Conservation (phyloP, 1,284 basidiomycete species). For the Malassezia brasiliensis region DNA sequence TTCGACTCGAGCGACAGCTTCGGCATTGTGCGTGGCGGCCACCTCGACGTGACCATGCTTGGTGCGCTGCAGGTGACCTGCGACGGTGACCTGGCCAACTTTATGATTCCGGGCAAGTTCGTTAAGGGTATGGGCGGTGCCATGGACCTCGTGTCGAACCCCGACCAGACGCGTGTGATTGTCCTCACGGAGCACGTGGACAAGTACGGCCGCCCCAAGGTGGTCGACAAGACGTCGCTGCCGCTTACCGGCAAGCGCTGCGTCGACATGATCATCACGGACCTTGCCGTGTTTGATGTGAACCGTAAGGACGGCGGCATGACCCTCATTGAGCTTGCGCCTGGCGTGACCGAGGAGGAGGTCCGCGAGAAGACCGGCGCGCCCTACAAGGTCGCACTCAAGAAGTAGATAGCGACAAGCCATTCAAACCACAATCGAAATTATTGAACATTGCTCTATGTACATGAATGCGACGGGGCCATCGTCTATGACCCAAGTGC, state of each 20-base stretch:
- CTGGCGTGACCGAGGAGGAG: slow-evolving; percentile 73
- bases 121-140: slow-evolving; percentile 73
- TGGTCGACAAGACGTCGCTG: slow-evolving; percentile 68
- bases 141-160: slow-evolving; percentile 60
- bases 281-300: slow-evolving; percentile 75
- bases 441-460: background rate
- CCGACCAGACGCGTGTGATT: slow-evolving; percentile 52
- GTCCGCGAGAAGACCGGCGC: slow-evolving; percentile 74
- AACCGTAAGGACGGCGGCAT: slow-evolving; percentile 64
- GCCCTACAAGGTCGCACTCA: slow-evolving; percentile 57
- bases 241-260: slow-evolving; percentile 77
- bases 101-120: slow-evolving; percentile 90
- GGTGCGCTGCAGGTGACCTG: slow-evolving; percentile 88
- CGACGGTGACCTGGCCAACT: slow-evolving; percentile 91
- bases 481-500: no score
- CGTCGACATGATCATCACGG: slow-evolving; percentile 83
- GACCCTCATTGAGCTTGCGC: slow-evolving; percentile 68
- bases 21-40: slow-evolving; percentile 87
- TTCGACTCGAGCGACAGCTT: slow-evolving; percentile 90
- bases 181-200: slow-evolving; percentile 79
- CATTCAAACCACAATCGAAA: background rate
- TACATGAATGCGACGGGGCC: background rate
- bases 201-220: slow-evolving; percentile 79
- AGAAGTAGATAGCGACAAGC: background rate
- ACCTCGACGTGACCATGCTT: slow-evolving; percentile 84